Evolutionary conservation across 139 green algal genomes (phyloP).

Genomic region (Picochlorum sp.): DNA sequence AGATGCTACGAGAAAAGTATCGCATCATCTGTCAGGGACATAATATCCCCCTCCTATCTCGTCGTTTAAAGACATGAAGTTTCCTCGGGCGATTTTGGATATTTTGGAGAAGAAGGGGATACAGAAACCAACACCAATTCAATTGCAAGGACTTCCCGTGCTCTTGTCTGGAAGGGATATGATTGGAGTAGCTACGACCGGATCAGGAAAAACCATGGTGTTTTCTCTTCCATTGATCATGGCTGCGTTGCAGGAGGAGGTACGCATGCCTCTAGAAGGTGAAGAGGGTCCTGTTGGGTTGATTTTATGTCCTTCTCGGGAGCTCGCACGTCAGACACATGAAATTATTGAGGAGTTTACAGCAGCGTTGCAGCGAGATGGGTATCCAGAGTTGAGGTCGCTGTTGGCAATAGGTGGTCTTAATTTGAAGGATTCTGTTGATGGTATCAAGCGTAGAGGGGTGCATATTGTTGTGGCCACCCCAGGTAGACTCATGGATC

Average conservation of each 20-base stretch:
- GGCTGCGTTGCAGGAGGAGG: slow-evolving; percentile 63
- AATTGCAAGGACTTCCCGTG: slow-evolving; percentile 89
- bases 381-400: slow-evolving; percentile 62
- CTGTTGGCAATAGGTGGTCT: slow-evolving; percentile 86
- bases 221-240: slow-evolving; percentile 91
- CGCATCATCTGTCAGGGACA: slow-evolving; percentile 85
- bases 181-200: slow-evolving; percentile 98
- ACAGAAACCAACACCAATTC: slow-evolving; percentile 83
- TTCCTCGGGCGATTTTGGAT: slow-evolving; percentile 53
- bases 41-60: slow-evolving; percentile 81
- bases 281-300: slow-evolving; percentile 87
- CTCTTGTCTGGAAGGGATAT: slow-evolving; percentile 93
- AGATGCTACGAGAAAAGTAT: slow-evolving; percentile 73
- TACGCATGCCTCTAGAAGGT: slow-evolving; percentile 39
- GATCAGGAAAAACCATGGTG: slow-evolving; percentile 91
- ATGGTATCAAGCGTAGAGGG: slow-evolving; percentile 39
- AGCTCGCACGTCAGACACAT: slow-evolving; percentile 87
- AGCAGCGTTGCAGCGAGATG: slow-evolving; percentile 17
- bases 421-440: slow-evolving; percentile 37
- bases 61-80: slow-evolving; percentile 67
- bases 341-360: slow-evolving; percentile 60
- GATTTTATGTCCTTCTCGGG: slow-evolving; percentile 86
- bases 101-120: slow-evolving; percentile 78
- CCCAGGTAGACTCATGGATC: slow-evolving; percentile 89
- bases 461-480: slow-evolving; percentile 91